These are phyloP conservation scores for Anthracocystis panici-leucophaei DNA, from an alignment of 1,284 basidiomycete genomes.

Conservation along the genomic window DNA sequence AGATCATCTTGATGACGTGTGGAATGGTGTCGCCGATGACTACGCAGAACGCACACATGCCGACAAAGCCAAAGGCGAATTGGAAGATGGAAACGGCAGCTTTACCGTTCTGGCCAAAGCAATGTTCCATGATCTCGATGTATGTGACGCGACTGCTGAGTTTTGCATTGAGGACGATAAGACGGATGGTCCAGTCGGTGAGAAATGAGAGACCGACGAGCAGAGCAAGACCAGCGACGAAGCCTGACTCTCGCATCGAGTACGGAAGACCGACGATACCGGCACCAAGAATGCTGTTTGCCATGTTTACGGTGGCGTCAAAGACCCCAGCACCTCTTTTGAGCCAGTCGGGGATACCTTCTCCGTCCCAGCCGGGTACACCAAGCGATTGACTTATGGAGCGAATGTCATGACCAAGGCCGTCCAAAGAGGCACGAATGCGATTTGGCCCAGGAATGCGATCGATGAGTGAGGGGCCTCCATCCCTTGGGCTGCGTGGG, in stretches of 20 bases:
- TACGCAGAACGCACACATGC: slow-evolving; percentile 73
- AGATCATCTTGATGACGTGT: slow-evolving; percentile 84
- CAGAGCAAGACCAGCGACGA: slow-evolving; percentile 85
- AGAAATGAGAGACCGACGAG: slow-evolving; percentile 83
- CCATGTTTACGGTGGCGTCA: slow-evolving; percentile 91
- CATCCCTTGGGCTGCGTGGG: slow-evolving; percentile 28
- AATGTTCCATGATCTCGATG: slow-evolving; percentile 95
- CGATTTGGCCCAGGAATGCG: slow-evolving; percentile 32
- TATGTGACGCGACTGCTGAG: slow-evolving; percentile 91
- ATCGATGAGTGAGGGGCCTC: slow-evolving; percentile 37
- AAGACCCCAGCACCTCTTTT: slow-evolving; percentile 79
- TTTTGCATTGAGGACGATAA: slow-evolving; percentile 92
- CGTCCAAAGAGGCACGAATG: slow-evolving; percentile 52
- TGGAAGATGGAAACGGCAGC: slow-evolving; percentile 97
- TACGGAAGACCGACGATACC: slow-evolving; percentile 82
- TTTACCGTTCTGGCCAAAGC: slow-evolving; percentile 79
- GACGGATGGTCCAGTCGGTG: slow-evolving; percentile 97
- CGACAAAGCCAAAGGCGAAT: slow-evolving; percentile 96
- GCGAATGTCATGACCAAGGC: slow-evolving; percentile 57
- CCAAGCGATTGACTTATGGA: slow-evolving; percentile 49
- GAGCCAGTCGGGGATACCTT: slow-evolving; percentile 70
- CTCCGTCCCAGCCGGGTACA: slow-evolving; percentile 71
- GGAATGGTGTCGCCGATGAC: slow-evolving; percentile 90
- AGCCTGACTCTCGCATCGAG: slow-evolving; percentile 90
- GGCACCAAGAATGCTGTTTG: slow-evolving; percentile 95